Conservation (phyloP, 306 rosid species). For the Quercus glauca region DNA sequence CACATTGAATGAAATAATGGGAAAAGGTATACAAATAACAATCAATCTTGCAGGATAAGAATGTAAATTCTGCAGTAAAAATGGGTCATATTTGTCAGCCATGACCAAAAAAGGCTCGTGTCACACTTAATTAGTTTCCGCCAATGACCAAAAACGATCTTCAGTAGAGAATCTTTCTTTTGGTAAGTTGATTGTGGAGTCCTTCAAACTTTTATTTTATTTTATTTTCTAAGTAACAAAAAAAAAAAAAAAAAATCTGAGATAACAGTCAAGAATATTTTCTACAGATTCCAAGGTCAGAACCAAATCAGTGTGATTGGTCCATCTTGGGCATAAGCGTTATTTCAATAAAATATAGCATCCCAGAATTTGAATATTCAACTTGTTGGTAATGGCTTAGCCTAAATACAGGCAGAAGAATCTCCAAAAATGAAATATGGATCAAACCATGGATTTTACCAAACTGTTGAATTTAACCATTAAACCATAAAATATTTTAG, state of each 20-base stretch:
- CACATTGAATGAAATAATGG: neutral
- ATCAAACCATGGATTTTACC: too few relatives aligned
- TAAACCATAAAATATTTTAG: constrained; percentile 1
- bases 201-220: neutral
- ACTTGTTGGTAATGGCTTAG: neutral
- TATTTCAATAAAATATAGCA: neutral
- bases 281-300: neutral
- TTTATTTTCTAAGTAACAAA: too few relatives aligned
- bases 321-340: neutral
- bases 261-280: neutral
- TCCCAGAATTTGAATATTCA: neutral
- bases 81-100: neutral
- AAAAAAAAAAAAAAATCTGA: neutral
- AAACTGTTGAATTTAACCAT: too few relatives aligned
- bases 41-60: constrained; percentile 4
- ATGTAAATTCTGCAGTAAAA: constrained; percentile 9
- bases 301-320: neutral
- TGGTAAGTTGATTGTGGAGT: neutral
- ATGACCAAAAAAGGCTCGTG: neutral
- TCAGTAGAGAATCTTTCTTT: neutral
- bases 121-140: neutral
- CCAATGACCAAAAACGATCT: neutral
- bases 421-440: too few relatives aligned
- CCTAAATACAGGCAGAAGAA: too few relatives aligned
- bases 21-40: neutral